Conservation (phyloP, 306 rosid genomes). For the Vigna trinervia region DNA sequence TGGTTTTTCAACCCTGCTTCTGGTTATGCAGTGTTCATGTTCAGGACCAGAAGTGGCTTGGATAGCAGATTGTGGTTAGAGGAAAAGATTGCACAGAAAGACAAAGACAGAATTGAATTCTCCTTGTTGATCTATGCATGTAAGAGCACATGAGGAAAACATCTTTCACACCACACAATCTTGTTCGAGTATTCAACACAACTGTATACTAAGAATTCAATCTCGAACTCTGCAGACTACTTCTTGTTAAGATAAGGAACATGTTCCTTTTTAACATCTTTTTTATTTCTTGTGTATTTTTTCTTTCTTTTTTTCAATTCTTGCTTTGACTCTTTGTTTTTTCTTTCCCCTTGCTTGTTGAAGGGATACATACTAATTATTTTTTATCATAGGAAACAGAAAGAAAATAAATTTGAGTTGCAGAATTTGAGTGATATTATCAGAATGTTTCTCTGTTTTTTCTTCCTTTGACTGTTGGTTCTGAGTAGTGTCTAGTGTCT, state of each 20-base stretch:
- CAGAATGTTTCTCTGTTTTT: slow-evolving; percentile 31
- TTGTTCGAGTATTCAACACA: background rate
- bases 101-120: slow-evolving; percentile 63
- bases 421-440: slow-evolving; percentile 39
- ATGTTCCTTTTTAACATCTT: background rate
- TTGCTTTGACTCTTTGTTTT: slow-evolving; percentile 24
- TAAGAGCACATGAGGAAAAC: slow-evolving; percentile 57
- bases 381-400: slow-evolving; percentile 37
- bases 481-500: background rate
- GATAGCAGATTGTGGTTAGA: slow-evolving; percentile 95
- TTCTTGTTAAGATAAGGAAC: background rate
- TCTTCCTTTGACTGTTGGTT: background rate
- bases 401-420: slow-evolving; percentile 34
- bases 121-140: slow-evolving; percentile 91
- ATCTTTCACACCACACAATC: background rate
- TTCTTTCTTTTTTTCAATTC: slow-evolving; percentile 13
- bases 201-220: background rate
- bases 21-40: slow-evolving; percentile 85
- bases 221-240: too few species aligned
- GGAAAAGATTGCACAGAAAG: slow-evolving; percentile 60
- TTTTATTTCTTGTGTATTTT: background rate
- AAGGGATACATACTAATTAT: slow-evolving; percentile 48
- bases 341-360: slow-evolving; percentile 37
- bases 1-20: slow-evolving; percentile 74
- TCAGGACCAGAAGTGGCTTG: slow-evolving; percentile 86